Conservation (phyloP, 2,329 filamentous ascomycete genomes). For the Alternaria viburni region DNA sequence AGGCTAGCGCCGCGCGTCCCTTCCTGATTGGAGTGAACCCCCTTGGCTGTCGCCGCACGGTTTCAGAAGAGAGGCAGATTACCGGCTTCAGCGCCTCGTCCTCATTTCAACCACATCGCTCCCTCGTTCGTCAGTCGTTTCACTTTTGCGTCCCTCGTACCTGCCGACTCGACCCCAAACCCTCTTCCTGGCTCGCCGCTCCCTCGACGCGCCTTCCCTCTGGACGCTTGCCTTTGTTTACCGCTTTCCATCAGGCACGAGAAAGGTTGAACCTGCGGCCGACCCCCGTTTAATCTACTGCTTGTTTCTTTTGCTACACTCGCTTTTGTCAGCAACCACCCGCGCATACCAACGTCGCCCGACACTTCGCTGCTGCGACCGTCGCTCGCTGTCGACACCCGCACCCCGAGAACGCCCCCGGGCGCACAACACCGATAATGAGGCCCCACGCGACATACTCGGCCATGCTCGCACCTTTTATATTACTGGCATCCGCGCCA, state of each 20-base stretch:
- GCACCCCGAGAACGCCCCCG: conserved; percentile 31
- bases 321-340: conserved; percentile 13
- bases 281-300: conserved; percentile 34
- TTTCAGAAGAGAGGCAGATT: conserved; percentile 35
- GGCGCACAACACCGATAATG: conserved; percentile 40
- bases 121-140: conserved; percentile 44
- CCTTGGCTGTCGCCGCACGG: conserved; percentile 27
- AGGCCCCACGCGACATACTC: conserved; percentile 44
- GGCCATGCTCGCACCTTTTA: conserved; percentile 47
- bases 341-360: not conserved
- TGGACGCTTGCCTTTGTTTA: conserved; percentile 15
- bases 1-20: conserved; percentile 36
- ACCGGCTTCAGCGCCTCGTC: conserved; percentile 28
- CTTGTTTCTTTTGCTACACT: not conserved
- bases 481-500: conserved; percentile 47
- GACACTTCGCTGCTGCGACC: not conserved
- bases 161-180: not conserved
- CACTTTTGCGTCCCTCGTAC: conserved; percentile 29
- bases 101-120: conserved; percentile 24
- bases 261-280: conserved; percentile 47
- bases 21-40: conserved; percentile 33
- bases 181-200: not conserved
- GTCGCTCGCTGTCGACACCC: conserved; percentile 19
- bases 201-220: not conserved
- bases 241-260: conserved; percentile 32